Percentiles rank a stretch among this genome's conserved stretches.
These are phyloP conservation scores for Pseudogymnoascus sp. DNA, from an alignment of 2,329 filamentous ascomycete genomes.

Conservation along the genomic window DNA sequence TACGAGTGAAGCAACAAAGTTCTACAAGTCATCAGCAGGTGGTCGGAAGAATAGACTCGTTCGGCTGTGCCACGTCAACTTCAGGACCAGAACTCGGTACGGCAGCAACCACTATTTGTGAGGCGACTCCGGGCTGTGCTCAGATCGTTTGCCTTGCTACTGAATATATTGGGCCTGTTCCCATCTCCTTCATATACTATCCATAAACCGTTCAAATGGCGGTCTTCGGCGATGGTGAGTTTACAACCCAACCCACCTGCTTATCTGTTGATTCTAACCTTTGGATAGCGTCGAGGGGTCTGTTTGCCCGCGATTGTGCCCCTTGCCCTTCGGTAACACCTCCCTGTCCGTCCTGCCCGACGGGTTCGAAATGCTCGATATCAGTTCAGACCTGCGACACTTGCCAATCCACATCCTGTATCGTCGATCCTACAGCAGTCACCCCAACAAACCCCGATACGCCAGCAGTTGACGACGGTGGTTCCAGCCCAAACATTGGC, in stretches of 20 bases:
- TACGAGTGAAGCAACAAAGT: not conserved
- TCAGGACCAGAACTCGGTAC: conserved; percentile 1
- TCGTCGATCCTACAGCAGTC: conserved; percentile 31
- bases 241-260: not conserved
- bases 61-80: conserved; percentile 5
- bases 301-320: not conserved
- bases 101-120: not conserved
- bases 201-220: not conserved
- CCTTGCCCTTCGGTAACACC: conserved; percentile 44
- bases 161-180: not conserved
- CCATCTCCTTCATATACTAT: not conserved
- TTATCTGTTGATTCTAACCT: not conserved
- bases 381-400: conserved; percentile 48
- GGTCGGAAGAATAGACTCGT: not conserved
- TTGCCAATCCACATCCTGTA: conserved; percentile 52
- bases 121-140: not conserved
- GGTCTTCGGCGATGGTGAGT: not conserved
- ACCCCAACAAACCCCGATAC: conserved; percentile 18
- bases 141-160: not conserved
- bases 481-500: conserved; percentile 58
- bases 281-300: not conserved
- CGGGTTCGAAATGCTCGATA: conserved; percentile 50
- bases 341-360: conserved; percentile 50
- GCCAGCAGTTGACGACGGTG: conserved; percentile 23
- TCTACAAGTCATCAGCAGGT: not conserved